Conservation (phyloP, 2,329 filamentous ascomycete genomes). For the Phialophora tarda region DNA sequence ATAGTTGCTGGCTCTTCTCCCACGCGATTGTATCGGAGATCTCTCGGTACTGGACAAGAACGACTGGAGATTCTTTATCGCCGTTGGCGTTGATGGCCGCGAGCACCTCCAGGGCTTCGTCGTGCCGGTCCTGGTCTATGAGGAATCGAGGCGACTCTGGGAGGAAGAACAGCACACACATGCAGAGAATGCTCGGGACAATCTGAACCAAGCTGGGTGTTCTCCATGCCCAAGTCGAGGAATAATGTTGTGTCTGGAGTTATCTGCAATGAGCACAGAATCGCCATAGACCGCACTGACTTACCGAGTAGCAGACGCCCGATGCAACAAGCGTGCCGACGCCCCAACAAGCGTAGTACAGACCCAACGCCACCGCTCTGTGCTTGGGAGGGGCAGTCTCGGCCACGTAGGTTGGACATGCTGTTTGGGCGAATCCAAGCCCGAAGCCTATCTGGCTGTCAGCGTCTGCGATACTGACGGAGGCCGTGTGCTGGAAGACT, state of each 20-base stretch:
- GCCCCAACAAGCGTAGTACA: constrained; percentile 32
- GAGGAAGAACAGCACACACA: constrained; percentile 56
- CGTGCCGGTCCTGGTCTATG: constrained; percentile 51
- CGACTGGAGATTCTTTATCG: constrained; percentile 48
- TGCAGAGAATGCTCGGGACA: constrained; percentile 53
- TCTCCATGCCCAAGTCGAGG: constrained; percentile 56
- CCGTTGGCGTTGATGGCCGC: constrained; percentile 55
- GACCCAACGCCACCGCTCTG: constrained; percentile 27
- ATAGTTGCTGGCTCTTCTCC: constrained; percentile 49
- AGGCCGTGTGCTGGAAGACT: not conserved
- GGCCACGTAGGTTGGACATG: constrained; percentile 39
- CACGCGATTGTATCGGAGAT: constrained; percentile 56
- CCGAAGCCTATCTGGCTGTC: constrained; percentile 51
- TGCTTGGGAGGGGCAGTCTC: constrained; percentile 30
- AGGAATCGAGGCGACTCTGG: constrained; percentile 68
- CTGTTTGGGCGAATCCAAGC: constrained; percentile 64
- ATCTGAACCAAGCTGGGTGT: constrained; percentile 61
- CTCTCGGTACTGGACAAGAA: constrained; percentile 51
- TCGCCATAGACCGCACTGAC: not conserved
- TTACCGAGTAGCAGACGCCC: constrained; percentile 32
- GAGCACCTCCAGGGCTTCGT: constrained; percentile 51
- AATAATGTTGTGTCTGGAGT: constrained; percentile 27
- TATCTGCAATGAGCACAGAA: not conserved
- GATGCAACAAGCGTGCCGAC: constrained; percentile 33
- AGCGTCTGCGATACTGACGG: not conserved